A percentile compares a stretch with the other conserved stretches of the same genome.
Evolutionary conservation across 2,329 filamentous ascomycete species (phyloP).

Genomic region (Albifimbria verrucaria): DNA sequence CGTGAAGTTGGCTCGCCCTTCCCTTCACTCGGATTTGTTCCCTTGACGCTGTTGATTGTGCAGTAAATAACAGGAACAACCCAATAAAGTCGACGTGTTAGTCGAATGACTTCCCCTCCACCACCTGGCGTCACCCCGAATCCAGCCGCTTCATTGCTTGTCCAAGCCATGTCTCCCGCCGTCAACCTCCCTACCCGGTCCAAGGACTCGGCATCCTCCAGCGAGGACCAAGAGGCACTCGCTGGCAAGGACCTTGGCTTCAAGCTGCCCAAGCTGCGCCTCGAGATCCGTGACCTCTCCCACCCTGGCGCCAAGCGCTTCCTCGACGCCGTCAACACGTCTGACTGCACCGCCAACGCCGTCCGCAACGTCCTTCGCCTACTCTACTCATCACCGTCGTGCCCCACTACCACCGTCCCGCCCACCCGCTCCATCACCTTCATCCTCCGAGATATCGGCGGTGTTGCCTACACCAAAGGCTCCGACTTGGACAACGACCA

Average conservation of each 20-base stretch:
- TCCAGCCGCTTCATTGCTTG: conserved; percentile 14
- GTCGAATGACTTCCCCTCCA: conserved; percentile 19
- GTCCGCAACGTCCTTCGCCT: conserved; percentile 66
- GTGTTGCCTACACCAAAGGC: conserved; percentile 87
- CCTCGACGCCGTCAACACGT: conserved; percentile 61
- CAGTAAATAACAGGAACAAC: too few species aligned
- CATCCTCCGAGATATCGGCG: conserved; percentile 72
- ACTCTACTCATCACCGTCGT: conserved; percentile 60
- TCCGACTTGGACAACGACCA: conserved; percentile 76
- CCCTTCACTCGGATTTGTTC: too few species aligned
- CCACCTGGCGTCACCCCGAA: conserved; percentile 18
- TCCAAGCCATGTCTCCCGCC: conserved; percentile 24
- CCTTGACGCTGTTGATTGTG: too few species aligned
- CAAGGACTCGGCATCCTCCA: neutral
- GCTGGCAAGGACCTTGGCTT: conserved; percentile 22
- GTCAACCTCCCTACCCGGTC: conserved; percentile 10
- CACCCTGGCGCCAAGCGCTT: conserved; percentile 64
- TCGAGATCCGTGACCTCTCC: conserved; percentile 55
- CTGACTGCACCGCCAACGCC: conserved; percentile 58
- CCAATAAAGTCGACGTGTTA: too few species aligned
- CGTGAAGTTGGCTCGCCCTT: too few species aligned
- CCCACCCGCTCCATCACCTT: conserved; percentile 84
- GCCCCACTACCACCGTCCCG: conserved; percentile 41
- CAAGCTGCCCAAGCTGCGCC: conserved; percentile 52
- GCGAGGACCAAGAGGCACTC: neutral